These are phyloP conservation scores for Nakaseomyces glabratus DNA, from an alignment of 1,139 yeast genomes.

Conservation along the genomic window DNA sequence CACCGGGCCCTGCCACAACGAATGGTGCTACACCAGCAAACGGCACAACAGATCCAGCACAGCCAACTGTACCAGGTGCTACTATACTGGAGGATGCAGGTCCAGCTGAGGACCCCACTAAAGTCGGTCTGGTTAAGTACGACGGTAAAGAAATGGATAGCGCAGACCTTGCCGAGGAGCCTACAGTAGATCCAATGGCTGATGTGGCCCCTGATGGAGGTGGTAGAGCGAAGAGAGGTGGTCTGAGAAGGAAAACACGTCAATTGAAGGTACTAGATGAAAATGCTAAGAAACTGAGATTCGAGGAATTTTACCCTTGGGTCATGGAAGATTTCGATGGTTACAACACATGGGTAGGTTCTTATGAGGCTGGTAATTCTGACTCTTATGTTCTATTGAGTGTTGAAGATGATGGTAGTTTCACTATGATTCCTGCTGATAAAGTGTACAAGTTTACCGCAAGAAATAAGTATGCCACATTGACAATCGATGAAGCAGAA, in stretches of 20 bases:
- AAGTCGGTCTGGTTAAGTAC: slow-evolving; percentile 32
- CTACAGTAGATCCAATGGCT: slow-evolving; percentile 34
- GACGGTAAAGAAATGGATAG: slow-evolving; percentile 29
- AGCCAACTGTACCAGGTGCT: slow-evolving; percentile 14
- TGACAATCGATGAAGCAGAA: slow-evolving; percentile 94
- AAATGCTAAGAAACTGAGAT: slow-evolving; percentile 69
- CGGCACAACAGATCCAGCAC: slow-evolving; percentile 9
- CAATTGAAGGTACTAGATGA: slow-evolving; percentile 77
- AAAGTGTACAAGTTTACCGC: slow-evolving; percentile 91
- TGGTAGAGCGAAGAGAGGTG: slow-evolving; percentile 60
- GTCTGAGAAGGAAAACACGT: slow-evolving; percentile 72
- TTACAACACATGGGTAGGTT: slow-evolving; percentile 88
- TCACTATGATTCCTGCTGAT: slow-evolving; percentile 90
- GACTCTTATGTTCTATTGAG: slow-evolving; percentile 81
- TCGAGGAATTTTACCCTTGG: slow-evolving; percentile 97
- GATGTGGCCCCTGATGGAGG: slow-evolving; percentile 93
- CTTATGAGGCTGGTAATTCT: slow-evolving; percentile 87
- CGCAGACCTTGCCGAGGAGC: slow-evolving; percentile 21
- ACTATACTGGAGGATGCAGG: slow-evolving; percentile 30
- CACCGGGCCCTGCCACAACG: background rate
- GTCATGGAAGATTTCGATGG: slow-evolving; percentile 95
- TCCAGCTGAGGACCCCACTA: slow-evolving; percentile 31
- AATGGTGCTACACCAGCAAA: slow-evolving; percentile 5
- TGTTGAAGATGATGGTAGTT: slow-evolving; percentile 71
- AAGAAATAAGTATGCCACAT: slow-evolving; percentile 83